Evolutionary conservation across 345 rosid species (phyloP).

Genomic region (Salix exigua): DNA sequence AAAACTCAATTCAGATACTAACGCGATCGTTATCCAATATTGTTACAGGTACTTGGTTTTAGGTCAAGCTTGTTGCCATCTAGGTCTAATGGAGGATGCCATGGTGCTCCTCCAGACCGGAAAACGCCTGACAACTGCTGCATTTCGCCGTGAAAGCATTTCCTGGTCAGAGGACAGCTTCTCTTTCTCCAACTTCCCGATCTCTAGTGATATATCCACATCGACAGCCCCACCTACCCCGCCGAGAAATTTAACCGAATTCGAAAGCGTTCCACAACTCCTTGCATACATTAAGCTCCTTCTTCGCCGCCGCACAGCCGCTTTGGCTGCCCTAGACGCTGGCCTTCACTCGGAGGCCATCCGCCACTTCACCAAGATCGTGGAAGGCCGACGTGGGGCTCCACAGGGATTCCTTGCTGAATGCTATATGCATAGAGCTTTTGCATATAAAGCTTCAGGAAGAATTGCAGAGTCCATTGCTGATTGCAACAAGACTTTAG

Average conservation of each 20-base stretch:
- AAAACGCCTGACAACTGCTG: slow-evolving; percentile 86
- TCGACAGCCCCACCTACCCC: slow-evolving; percentile 51
- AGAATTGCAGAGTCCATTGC: slow-evolving; percentile 81
- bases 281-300: slow-evolving; percentile 79
- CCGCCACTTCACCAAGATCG: slow-evolving; percentile 86
- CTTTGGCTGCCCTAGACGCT: slow-evolving; percentile 81
- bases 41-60: slow-evolving; percentile 59
- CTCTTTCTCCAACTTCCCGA: slow-evolving; percentile 37
- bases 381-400: slow-evolving; percentile 77
- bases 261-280: slow-evolving; percentile 58
- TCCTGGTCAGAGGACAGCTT: slow-evolving; percentile 93
- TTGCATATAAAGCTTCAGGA: slow-evolving; percentile 67
- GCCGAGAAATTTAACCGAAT: slow-evolving; percentile 41
- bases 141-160: slow-evolving; percentile 82
- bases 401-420: slow-evolving; percentile 92
- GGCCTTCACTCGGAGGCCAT: slow-evolving; percentile 77
- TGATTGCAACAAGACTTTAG: slow-evolving; percentile 84
- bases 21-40: neutral
- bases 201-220: slow-evolving; percentile 24
- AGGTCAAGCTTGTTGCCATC: slow-evolving; percentile 90
- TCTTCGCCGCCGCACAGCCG: slow-evolving; percentile 81
- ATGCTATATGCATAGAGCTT: slow-evolving; percentile 80
- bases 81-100: slow-evolving; percentile 97
- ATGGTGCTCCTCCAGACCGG: slow-evolving; percentile 92
- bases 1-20: neutral